A percentile compares a stretch with the other conserved stretches of the same genome.
These are phyloP conservation scores for Cyberlindnera bimundalis DNA, from an alignment of 805 yeast genomes.

Conservation along the genomic window DNA sequence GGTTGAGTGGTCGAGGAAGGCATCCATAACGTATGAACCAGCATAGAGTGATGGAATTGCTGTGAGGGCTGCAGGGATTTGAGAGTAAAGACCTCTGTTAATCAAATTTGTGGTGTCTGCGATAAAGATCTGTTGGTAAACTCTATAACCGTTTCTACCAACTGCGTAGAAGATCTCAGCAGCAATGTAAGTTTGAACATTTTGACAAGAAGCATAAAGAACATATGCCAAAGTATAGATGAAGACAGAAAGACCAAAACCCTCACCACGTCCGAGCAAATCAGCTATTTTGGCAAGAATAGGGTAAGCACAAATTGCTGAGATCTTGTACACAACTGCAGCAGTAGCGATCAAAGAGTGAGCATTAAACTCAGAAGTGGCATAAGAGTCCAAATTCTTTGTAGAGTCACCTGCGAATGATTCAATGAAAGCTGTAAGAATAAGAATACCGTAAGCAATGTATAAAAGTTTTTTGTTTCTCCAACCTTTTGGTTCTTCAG, in stretches of 20 bases:
- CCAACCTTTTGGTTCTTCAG: conserved; percentile 14
- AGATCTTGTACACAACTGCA: conserved; percentile 35
- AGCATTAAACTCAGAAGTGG: conserved; percentile 36
- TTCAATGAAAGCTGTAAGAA: conserved; percentile 30
- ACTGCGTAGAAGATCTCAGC: conserved; percentile 36
- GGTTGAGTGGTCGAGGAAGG: conserved; percentile 30
- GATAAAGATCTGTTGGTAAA: conserved; percentile 34
- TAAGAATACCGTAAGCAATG: conserved; percentile 25
- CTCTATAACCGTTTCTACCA: conserved; percentile 37
- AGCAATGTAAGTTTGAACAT: conserved; percentile 31
- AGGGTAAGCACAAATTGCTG: conserved; percentile 36
- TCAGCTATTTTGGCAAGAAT: conserved; percentile 37
- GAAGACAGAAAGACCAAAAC: conserved; percentile 32
- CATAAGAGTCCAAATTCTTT: conserved; percentile 27
- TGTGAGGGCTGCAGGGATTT: conserved; percentile 34
- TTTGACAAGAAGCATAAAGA: conserved; percentile 33
- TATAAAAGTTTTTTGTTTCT: conserved; percentile 20
- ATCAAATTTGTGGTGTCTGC: conserved; percentile 38
- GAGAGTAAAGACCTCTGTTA: conserved; percentile 36
- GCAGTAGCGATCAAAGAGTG: conserved; percentile 38
- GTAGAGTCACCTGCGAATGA: conserved; percentile 29
- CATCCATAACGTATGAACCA: conserved; percentile 29
- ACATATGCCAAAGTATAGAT: conserved; percentile 33
- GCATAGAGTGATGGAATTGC: conserved; percentile 29
- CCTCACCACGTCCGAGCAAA: conserved; percentile 36